Conservation (phyloP, 257 asterid genomes). For the Salvia rosmarinus region DNA sequence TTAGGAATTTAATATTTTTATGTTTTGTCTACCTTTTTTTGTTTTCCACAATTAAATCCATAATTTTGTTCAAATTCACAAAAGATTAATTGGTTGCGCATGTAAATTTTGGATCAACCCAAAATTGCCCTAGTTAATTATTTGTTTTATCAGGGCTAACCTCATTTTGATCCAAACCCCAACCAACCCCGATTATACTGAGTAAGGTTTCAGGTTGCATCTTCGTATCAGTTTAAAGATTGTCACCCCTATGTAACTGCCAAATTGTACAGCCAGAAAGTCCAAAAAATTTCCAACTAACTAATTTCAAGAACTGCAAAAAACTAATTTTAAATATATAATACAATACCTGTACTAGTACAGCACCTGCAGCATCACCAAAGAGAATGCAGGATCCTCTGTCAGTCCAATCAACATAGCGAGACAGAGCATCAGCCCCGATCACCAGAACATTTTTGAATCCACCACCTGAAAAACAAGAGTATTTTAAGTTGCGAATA, state of each 20-base stretch:
- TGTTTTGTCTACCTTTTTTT: neutral
- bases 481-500: conserved; percentile 7
- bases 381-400: conserved; percentile 97
- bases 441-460: conserved; percentile 91
- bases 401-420: conserved; percentile 94
- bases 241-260: neutral
- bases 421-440: conserved; percentile 95
- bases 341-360: conserved; percentile 63
- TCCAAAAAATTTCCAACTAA: neutral
- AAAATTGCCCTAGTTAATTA: neutral
- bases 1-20: neutral
- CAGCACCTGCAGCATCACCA: conserved; percentile 98
- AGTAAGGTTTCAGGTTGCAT: too few species aligned
- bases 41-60: neutral
- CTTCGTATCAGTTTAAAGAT: too few species aligned
- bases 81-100: too few species aligned
- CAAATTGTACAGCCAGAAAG: neutral
- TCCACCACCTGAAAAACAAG: conserved; percentile 67
- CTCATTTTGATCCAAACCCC: neutral
- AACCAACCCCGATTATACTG: too few species aligned
- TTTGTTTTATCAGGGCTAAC: too few species aligned
- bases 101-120: neutral
- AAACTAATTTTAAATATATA: neutral
- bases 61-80: too few species aligned
- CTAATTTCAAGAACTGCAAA: conserved; percentile 7